Evolutionary conservation across 768 basidiomycete genomes (phyloP).

Genomic region (Agaricus sinodeliciosus): DNA sequence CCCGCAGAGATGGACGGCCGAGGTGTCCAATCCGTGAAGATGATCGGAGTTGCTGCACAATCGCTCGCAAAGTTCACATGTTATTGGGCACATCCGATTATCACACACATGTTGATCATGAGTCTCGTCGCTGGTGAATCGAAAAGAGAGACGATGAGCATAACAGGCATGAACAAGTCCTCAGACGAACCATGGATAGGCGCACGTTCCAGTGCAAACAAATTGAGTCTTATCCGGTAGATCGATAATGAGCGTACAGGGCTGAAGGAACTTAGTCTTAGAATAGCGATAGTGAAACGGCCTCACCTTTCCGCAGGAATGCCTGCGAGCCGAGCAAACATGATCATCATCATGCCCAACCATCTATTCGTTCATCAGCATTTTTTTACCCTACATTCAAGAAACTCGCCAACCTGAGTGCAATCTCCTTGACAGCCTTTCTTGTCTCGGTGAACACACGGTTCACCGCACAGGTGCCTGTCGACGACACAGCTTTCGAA

Average conservation of each 20-base stretch:
- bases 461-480: conserved; percentile 47
- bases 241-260: conserved; percentile 28
- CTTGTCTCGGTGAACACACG: conserved; percentile 38
- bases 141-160: background rate
- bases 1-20: conserved; percentile 52
- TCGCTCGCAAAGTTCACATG: conserved; percentile 49
- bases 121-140: conserved; percentile 29
- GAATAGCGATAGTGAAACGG: conserved; percentile 13
- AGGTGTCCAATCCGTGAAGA: conserved; percentile 40
- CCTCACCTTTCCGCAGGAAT: conserved; percentile 46
- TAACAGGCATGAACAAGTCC: too few species aligned
- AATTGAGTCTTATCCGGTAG: conserved; percentile 23
- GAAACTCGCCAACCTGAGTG: conserved; percentile 32
- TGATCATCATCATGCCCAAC: conserved; percentile 44
- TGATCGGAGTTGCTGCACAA: conserved; percentile 43
- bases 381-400: background rate
- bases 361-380: conserved; percentile 26
- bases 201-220: conserved; percentile 37
- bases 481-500: conserved; percentile 42
- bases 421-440: conserved; percentile 48
- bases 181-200: conserved; percentile 30
- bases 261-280: conserved; percentile 22
- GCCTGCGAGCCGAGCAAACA: conserved; percentile 43
- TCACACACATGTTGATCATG: conserved; percentile 48
- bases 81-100: conserved; percentile 43